phyloP scores from a whole-genome alignment of 1,284 basidiomycete genomes.

The Tremellales sp. region DNA sequence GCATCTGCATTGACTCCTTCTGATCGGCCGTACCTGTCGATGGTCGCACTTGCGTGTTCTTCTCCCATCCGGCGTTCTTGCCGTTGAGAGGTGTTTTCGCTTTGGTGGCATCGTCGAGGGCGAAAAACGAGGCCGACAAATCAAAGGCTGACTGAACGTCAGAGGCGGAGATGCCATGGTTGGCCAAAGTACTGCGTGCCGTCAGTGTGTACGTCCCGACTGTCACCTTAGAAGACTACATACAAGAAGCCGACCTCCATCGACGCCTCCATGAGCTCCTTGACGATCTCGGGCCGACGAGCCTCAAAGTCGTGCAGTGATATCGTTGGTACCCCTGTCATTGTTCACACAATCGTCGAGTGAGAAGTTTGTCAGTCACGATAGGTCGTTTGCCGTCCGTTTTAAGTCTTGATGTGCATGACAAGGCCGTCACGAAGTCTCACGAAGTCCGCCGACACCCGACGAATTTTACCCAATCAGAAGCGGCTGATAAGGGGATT shows the following conservation, averaged over 20 bases:
- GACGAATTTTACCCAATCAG: no score
- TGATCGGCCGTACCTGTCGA: conserved; percentile 26
- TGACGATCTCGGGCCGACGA: conserved; percentile 24
- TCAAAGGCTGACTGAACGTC: conserved; percentile 19
- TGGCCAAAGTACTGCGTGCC: conserved; percentile 14
- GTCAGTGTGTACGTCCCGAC: neutral
- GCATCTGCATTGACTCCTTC: conserved; percentile 26
- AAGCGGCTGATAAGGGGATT: no score
- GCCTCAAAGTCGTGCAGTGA: conserved; percentile 32
- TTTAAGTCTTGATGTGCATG: no score
- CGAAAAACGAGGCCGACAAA: conserved; percentile 19
- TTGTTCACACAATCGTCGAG: no score
- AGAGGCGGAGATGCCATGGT: conserved; percentile 22
- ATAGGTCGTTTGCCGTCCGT: no score
- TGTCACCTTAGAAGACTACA: neutral
- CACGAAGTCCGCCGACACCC: no score
- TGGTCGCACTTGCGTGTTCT: conserved; percentile 23
- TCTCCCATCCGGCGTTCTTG: conserved; percentile 30
- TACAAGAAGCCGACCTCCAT: conserved; percentile 32
- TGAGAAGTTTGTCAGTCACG: no score
- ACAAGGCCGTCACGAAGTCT: no score
- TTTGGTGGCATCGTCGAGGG: conserved; percentile 17
- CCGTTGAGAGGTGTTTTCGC: conserved; percentile 19
- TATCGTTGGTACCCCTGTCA: conserved; percentile 30
- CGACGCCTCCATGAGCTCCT: conserved; percentile 28